These are phyloP conservation scores for Tolypocladium ovalisporum DNA, from an alignment of 2,329 filamentous ascomycete species.

Conservation along the genomic window DNA sequence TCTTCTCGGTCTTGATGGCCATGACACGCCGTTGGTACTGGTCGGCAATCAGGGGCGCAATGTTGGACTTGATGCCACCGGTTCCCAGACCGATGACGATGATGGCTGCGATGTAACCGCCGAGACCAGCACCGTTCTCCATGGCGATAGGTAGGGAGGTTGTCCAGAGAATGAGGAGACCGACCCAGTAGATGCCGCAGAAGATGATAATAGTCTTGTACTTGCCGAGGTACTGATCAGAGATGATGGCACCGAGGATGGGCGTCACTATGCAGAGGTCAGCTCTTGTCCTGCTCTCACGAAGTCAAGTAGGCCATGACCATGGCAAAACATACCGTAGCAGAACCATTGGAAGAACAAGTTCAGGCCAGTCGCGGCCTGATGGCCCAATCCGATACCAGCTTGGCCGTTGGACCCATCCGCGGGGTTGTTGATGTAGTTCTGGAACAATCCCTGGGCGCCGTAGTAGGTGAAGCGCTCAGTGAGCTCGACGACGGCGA, in stretches of 20 bases:
- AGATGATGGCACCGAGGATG: constrained; percentile 42
- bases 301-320: not conserved
- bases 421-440: constrained; percentile 33
- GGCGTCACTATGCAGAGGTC: constrained; percentile 19
- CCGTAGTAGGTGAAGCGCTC: constrained; percentile 51
- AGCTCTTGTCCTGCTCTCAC: not conserved
- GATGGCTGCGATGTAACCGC: constrained; percentile 42
- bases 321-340: constrained; percentile 17
- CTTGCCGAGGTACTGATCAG: constrained; percentile 47
- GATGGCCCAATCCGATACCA: constrained; percentile 43
- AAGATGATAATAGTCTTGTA: constrained; percentile 52
- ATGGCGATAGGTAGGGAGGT: constrained; percentile 31
- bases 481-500: constrained; percentile 42
- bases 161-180: constrained; percentile 41
- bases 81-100: constrained; percentile 56
- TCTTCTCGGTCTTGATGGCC: constrained; percentile 35
- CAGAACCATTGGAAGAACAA: constrained; percentile 45
- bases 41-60: constrained; percentile 48
- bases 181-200: constrained; percentile 45
- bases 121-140: constrained; percentile 29
- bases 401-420: constrained; percentile 28
- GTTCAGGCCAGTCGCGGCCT: constrained; percentile 41
- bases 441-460: constrained; percentile 42
- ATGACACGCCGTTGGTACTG: constrained; percentile 48
- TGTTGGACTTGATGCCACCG: constrained; percentile 60